These are phyloP conservation scores for Linaria vulgaris DNA, from an alignment of 257 asterid species.

Conservation along the genomic window DNA sequence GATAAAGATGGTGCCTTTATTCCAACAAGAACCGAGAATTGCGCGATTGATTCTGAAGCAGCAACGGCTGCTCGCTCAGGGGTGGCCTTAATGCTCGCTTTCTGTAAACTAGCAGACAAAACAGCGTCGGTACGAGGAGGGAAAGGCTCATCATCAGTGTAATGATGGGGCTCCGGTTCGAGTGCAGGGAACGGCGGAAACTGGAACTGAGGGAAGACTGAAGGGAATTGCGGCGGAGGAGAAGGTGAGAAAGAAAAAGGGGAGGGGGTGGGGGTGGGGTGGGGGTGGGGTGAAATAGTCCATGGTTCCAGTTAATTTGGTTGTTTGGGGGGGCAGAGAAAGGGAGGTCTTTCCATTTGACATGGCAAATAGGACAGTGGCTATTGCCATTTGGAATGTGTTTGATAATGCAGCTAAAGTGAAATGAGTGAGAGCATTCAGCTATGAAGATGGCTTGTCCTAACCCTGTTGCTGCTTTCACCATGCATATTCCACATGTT, in stretches of 20 bases:
- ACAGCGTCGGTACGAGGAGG: not conserved
- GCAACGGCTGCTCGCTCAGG: conserved; percentile 31
- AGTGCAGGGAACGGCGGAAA: not conserved
- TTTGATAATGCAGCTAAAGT: conserved; percentile 31
- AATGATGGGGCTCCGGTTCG: conserved; percentile 12
- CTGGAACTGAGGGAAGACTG: not conserved
- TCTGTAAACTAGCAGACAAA: conserved; percentile 3
- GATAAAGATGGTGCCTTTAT: conserved; percentile 33
- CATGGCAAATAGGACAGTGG: conserved; percentile 35
- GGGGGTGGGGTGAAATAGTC: not conserved
- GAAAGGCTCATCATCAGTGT: conserved; percentile 36
- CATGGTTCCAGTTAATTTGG: not conserved
- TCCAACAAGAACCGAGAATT: conserved; percentile 30
- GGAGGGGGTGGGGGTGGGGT: too few relatives aligned
- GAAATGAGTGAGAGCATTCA: conserved; percentile 40
- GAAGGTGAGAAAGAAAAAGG: not conserved
- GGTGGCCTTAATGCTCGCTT: conserved; percentile 22
- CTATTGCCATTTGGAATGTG: conserved; percentile 14
- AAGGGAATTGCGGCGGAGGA: not conserved
- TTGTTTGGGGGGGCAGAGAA: conserved; percentile 2
- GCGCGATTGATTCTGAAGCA: conserved; percentile 20
- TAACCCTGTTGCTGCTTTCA: conserved; percentile 11
- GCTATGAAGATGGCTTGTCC: conserved; percentile 38
- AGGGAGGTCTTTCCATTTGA: conserved; percentile 26
- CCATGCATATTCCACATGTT: conserved; percentile 35